Evolutionary conservation across 768 basidiomycete genomes (phyloP), one percentile per base, ranked within the genome.

Genomic region (Lactifluus rugatus): DNA sequence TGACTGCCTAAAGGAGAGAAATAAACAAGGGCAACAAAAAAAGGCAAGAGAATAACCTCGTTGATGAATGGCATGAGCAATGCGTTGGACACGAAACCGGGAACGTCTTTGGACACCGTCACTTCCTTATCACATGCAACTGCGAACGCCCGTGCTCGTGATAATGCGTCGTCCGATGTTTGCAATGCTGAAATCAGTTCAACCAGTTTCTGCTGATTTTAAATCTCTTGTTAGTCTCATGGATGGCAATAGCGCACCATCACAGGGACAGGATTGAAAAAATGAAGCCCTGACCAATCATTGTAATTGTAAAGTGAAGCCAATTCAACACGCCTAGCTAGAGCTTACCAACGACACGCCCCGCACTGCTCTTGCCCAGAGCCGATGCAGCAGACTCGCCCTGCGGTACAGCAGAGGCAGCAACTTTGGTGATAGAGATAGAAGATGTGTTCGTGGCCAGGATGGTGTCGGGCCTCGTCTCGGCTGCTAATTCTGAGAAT

Each of bases 51-150:
- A 16, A 52, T 73, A 56, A 85, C 84, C 78, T 98, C 95, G 64
- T 97, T 98, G 65, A 98, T 86, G 72, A 93, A 97, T 1, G 95
- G 95, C 91, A 97, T 97, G 45, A 98, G 74, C 31, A 94, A 78
- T 0, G 92, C 93, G 66, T 96, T 94, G 1, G 92, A 89, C n/a
- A 94, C 90, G 70, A 93, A 93, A 4, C 92, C 93, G 3, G 94
- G 94, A 0, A 94, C 90, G 66, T 98, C 94, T 65, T 89, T 82
- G 0, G 92, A 93, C 3, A 81, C 81, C 1, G 93, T 88, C 1
- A 97, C 93, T 78, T 93, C 91, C 76, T 98, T 98, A 37, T 89
- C 92, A 67, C 93, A 95, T 37, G 91, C 89, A 54, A 81, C 69
- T 0, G 94, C 94, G 66, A 94, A 96, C 2, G 81, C 74, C 10